A percentile compares a stretch with the other conserved stretches of the same genome.
Conservation (phyloP, 768 basidiomycete species). For the Leucocoprinus birnbaumii region DNA sequence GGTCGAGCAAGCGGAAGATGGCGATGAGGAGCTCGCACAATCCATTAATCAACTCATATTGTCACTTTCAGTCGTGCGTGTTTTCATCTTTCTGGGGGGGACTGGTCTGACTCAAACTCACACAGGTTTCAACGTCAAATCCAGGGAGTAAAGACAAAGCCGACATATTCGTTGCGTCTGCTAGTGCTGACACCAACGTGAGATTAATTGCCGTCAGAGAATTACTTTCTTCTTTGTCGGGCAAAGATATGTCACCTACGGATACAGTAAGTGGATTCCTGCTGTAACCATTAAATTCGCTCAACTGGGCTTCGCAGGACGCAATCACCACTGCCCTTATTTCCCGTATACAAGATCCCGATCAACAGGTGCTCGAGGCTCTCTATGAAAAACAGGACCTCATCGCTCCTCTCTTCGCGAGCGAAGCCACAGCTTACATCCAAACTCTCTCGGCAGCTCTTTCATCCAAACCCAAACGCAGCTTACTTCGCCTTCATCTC, state of each 20-base stretch:
- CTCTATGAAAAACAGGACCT: slow-evolving; percentile 55
- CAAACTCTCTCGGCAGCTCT: slow-evolving; percentile 34
- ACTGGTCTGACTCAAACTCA: neutral
- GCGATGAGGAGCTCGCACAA: slow-evolving; percentile 34
- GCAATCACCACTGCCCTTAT: slow-evolving; percentile 63
- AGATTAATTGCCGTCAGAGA: slow-evolving; percentile 59
- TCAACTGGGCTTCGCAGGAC: slow-evolving; percentile 32
- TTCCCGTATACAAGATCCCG: slow-evolving; percentile 66
- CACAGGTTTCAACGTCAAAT: slow-evolving; percentile 3
- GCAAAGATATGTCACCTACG: slow-evolving; percentile 23
- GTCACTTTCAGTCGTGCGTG: slow-evolving; percentile 56
- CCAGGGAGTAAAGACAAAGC: slow-evolving; percentile 18
- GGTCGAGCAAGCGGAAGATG: slow-evolving; percentile 28
- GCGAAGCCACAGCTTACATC: slow-evolving; percentile 43
- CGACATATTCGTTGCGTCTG: slow-evolving; percentile 52
- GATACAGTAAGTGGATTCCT: slow-evolving; percentile 40
- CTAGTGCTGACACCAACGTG: slow-evolving; percentile 57
- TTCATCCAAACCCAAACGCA: slow-evolving; percentile 45
- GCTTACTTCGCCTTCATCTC: slow-evolving; percentile 52
- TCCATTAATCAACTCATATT: slow-evolving; percentile 52
- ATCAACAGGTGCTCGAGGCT: slow-evolving; percentile 55
- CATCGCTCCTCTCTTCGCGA: slow-evolving; percentile 43
- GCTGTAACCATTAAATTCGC: neutral
- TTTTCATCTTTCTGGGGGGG: neutral
- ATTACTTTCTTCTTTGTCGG: slow-evolving; percentile 38